Conservation (phyloP, 2,329 filamentous ascomycete species). For the Phialemoniopsis sp. region DNA sequence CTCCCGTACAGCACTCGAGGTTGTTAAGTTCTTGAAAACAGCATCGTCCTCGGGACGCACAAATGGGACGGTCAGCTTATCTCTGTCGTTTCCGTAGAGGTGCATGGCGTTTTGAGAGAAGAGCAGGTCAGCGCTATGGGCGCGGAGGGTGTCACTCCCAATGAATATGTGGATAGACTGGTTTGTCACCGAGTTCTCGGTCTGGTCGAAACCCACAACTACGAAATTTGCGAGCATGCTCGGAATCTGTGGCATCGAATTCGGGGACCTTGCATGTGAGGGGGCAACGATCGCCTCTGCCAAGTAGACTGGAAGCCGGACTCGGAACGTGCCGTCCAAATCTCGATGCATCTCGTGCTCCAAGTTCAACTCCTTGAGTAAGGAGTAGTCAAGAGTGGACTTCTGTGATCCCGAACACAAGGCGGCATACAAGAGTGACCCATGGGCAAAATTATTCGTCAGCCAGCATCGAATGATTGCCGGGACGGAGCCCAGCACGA, state of each 20-base stretch:
- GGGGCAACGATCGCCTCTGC: slow-evolving; percentile 84
- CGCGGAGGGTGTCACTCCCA: slow-evolving; percentile 81
- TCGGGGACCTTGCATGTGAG: slow-evolving; percentile 65
- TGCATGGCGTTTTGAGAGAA: slow-evolving; percentile 90
- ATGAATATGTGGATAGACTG: slow-evolving; percentile 79
- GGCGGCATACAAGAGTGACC: slow-evolving; percentile 83
- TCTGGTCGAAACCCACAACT: slow-evolving; percentile 56
- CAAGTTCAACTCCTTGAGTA: slow-evolving; percentile 73
- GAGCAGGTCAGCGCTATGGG: slow-evolving; percentile 84
- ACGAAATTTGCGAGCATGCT: slow-evolving; percentile 77
- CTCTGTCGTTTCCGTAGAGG: slow-evolving; percentile 79
- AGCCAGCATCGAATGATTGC: slow-evolving; percentile 96
- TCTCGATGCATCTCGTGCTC: slow-evolving; percentile 61
- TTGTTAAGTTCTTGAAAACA: slow-evolving; percentile 73
- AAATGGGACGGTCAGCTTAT: slow-evolving; percentile 85
- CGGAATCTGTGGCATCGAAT: slow-evolving; percentile 75
- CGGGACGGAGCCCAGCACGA: slow-evolving; percentile 82
- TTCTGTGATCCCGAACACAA: slow-evolving; percentile 88
- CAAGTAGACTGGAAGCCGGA: slow-evolving; percentile 80
- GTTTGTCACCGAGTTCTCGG: slow-evolving; percentile 46
- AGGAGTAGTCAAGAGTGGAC: slow-evolving; percentile 72
- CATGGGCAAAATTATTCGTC: slow-evolving; percentile 84
- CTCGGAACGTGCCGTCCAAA: slow-evolving; percentile 60
- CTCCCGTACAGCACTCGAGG: slow-evolving; percentile 49
- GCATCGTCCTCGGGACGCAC: slow-evolving; percentile 86